Evolutionary conservation across 2,329 filamentous ascomycete species (phyloP).

Genomic region (Alternaria triticina): DNA sequence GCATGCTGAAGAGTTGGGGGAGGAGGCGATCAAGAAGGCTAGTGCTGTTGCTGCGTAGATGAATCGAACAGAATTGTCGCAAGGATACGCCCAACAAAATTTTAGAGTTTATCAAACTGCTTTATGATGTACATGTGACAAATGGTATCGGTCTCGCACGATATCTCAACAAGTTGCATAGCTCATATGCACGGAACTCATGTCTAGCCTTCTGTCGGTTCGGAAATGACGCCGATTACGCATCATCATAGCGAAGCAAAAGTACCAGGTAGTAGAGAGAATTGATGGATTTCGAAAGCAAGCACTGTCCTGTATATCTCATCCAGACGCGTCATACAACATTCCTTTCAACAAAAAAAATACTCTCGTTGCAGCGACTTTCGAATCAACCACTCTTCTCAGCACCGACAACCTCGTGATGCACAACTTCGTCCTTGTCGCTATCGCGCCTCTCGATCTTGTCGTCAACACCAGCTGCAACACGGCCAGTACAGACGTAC

Average conservation of each 20-base stretch:
- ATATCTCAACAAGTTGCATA: background rate
- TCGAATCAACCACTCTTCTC: slow-evolving; percentile 4
- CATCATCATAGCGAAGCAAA: too few relatives aligned
- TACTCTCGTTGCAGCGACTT: background rate
- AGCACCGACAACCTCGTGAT: slow-evolving; percentile 14
- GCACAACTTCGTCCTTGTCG: slow-evolving; percentile 26
- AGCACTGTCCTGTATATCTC: too few relatives aligned
- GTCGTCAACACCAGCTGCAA: slow-evolving; percentile 17
- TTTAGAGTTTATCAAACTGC: background rate
- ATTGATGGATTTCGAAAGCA: too few relatives aligned
- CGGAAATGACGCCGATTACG: too few relatives aligned
- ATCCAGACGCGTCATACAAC: background rate
- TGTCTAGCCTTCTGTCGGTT: background rate
- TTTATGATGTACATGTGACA: background rate
- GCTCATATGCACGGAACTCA: background rate
- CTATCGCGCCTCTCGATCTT: slow-evolving; percentile 17
- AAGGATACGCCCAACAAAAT: background rate
- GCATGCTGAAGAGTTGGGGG: slow-evolving; percentile 38
- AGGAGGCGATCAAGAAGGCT: slow-evolving; percentile 34
- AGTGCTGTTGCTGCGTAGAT: background rate
- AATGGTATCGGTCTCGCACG: background rate
- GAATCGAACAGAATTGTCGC: background rate
- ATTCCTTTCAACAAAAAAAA: background rate
- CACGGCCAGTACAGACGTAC: slow-evolving; percentile 36
- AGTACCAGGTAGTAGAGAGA: too few relatives aligned